Evolutionary conservation across 257 asterid genomes (phyloP), one percentile per base, ranked within the genome.

Genomic region (Solanum tacnaense): DNA sequence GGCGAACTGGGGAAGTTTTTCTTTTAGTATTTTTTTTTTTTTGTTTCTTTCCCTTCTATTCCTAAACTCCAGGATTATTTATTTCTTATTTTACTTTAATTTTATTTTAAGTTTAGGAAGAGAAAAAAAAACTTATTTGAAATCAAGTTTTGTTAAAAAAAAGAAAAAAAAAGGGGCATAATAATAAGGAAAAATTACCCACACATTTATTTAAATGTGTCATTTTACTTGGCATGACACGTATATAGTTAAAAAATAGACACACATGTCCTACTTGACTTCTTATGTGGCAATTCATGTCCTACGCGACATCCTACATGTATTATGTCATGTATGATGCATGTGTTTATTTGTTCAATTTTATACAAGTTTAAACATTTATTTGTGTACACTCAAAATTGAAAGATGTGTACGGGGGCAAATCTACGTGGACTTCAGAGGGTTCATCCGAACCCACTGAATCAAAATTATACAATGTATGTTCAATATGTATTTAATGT

Each of bases 401-500:
- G 5, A 20, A 56, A 56, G 1, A 20, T 3, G n/a, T 56, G 65
- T 25, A 56, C 62, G 0, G 0, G 9, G 4, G 1, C 10, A 0
- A 3, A 56, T 56, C n/a, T 56, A 56, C 4, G 0, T 56, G n/a
- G 10, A 56, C 60, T 18, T 56, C 0, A 1, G 2, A 56, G 4
- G 10, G 65, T 56, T 56, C n/a, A 6, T 1, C 0, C 4, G 4
- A 56, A 56, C 23, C 9, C n/a, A 0, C 1, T 56, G 0, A 18
- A 56, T 18, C 4, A 46, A 7, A 6, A 56, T 6, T 56, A 18
- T 56, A 56, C 9, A 0, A 0, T 6, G 4, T 56, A 56, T 52
- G n/a, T 52, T 18, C 0, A 52, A 18, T 56, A 0, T 18, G 1
- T 56, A 6, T 18, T 6, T 52, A 1, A 52, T 52, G 62, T 16